phyloP scores from a whole-genome alignment of 1,139 yeast genomes.

The Pneumocystis jirovecii region DNA sequence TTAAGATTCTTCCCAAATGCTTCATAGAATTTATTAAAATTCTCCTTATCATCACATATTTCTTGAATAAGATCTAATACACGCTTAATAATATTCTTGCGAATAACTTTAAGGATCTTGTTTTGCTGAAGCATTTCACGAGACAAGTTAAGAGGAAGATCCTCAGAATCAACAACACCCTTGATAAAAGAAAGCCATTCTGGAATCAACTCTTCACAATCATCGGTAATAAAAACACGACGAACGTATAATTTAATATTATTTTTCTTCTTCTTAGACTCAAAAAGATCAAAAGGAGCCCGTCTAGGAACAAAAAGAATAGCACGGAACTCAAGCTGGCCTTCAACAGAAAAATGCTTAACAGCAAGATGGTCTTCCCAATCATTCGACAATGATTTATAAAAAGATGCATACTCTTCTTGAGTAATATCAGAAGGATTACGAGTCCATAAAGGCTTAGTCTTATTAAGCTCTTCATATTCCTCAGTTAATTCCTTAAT shows the following conservation, averaged over 20 bases:
- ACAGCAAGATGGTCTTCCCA: slow-evolving; percentile 99
- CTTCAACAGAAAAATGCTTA: slow-evolving; percentile 99
- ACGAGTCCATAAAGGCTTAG: slow-evolving; percentile 99
- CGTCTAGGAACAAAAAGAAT: slow-evolving; percentile 96
- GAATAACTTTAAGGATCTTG: slow-evolving; percentile 98
- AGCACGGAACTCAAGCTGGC: slow-evolving; percentile 98
- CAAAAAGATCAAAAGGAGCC: slow-evolving; percentile 98
- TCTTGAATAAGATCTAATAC: slow-evolving; percentile 97
- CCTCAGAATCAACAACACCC: slow-evolving; percentile 99
- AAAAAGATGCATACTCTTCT: slow-evolving; percentile 98
- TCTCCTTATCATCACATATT: slow-evolving; percentile 97
- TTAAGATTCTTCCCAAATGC: slow-evolving; percentile 98
- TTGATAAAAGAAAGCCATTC: slow-evolving; percentile 96
- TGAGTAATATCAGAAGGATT: slow-evolving; percentile 94
- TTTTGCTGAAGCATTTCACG: slow-evolving; percentile 99
- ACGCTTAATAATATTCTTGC: slow-evolving; percentile 98
- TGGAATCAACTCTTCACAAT: slow-evolving; percentile 97
- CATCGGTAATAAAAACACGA: slow-evolving; percentile 99
- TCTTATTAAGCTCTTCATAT: slow-evolving; percentile 95
- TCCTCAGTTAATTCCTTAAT: slow-evolving; percentile 78
- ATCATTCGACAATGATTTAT: slow-evolving; percentile 97
- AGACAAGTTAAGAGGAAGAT: slow-evolving; percentile 97
- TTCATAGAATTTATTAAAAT: slow-evolving; percentile 94
- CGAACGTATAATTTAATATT: slow-evolving; percentile 98
- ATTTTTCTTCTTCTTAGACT: slow-evolving; percentile 95